phyloP scores from a whole-genome alignment of 2,329 filamentous ascomycete species.

The Chalaropsis ovoidea region DNA sequence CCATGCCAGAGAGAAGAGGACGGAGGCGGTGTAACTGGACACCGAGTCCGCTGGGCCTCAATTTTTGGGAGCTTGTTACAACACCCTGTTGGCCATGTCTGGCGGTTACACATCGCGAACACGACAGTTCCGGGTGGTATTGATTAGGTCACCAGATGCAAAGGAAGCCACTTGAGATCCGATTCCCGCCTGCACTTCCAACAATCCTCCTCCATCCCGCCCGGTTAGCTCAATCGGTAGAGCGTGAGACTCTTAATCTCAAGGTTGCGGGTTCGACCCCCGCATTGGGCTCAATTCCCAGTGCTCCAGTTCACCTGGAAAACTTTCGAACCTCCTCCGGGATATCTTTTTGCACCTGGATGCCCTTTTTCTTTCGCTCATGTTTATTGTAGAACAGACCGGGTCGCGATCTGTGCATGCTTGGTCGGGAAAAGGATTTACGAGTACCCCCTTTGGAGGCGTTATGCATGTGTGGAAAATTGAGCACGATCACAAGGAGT shows the following conservation, averaged over 20 bases:
- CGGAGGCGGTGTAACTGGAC: neutral
- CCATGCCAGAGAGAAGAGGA: neutral
- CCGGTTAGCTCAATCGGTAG: constrained; percentile 60
- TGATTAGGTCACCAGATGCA: neutral
- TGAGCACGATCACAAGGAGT: neutral
- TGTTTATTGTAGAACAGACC: neutral
- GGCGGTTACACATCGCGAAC: neutral
- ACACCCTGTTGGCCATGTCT: neutral
- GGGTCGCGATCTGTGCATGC: neutral
- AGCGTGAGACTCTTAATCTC: constrained; percentile 59
- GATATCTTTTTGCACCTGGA: constrained; percentile 13
- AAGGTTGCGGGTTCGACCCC: constrained; percentile 38
- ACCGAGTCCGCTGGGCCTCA: neutral
- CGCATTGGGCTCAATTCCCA: constrained; percentile 29
- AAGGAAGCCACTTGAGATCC: neutral
- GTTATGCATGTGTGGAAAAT: neutral
- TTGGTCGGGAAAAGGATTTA: neutral
- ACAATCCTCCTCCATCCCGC: constrained; percentile 29
- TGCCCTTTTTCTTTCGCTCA: neutral
- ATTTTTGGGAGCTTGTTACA: neutral
- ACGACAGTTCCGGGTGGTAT: neutral
- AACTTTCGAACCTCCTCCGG: constrained; percentile 17
- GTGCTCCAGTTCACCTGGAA: constrained; percentile 26
- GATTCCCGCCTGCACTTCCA: neutral
- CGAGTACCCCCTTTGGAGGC: neutral